Evolutionary conservation across 768 basidiomycete species (phyloP).

Genomic region (Erythrobasidium yunnanense): DNA sequence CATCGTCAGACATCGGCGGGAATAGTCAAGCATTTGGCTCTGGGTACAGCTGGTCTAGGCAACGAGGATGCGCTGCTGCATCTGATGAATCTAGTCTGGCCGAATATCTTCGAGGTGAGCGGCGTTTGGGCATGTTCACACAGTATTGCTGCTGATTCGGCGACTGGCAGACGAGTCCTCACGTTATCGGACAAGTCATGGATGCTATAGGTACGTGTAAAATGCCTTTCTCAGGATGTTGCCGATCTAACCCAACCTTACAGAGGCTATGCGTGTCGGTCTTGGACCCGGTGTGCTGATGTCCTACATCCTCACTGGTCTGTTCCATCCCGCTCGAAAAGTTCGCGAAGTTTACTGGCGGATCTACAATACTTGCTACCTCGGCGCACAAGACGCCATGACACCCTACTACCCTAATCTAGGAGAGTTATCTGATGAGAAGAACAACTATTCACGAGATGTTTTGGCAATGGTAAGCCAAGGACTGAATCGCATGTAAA

Average conservation of each 20-base stretch:
- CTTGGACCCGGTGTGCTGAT: slow-evolving; percentile 85
- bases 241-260: background rate
- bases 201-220: slow-evolving; percentile 68
- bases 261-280: slow-evolving; percentile 75
- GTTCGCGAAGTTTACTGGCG: slow-evolving; percentile 95
- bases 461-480: slow-evolving; percentile 16
- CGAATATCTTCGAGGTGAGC: slow-evolving; percentile 77
- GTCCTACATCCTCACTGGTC: slow-evolving; percentile 82
- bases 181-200: slow-evolving; percentile 96
- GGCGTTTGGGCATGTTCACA: background rate
- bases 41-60: slow-evolving; percentile 91
- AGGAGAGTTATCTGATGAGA: slow-evolving; percentile 13
- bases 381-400: slow-evolving; percentile 79
- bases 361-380: slow-evolving; percentile 84
- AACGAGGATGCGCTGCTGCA: slow-evolving; percentile 98
- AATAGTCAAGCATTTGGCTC: slow-evolving; percentile 93
- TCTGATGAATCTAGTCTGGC: slow-evolving; percentile 96
- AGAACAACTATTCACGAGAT: slow-evolving; percentile 14
- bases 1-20: slow-evolving; percentile 96
- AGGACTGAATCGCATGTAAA: background rate
- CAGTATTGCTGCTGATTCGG: background rate
- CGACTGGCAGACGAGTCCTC: slow-evolving; percentile 58
- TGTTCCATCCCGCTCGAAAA: slow-evolving; percentile 94
- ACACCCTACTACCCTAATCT: slow-evolving; percentile 54
- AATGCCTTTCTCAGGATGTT: background rate